Evolutionary conservation across 1,284 basidiomycete species (phyloP), one percentile per base, ranked within the genome.

Genomic region (Coniferiporia sulphurascens): DNA sequence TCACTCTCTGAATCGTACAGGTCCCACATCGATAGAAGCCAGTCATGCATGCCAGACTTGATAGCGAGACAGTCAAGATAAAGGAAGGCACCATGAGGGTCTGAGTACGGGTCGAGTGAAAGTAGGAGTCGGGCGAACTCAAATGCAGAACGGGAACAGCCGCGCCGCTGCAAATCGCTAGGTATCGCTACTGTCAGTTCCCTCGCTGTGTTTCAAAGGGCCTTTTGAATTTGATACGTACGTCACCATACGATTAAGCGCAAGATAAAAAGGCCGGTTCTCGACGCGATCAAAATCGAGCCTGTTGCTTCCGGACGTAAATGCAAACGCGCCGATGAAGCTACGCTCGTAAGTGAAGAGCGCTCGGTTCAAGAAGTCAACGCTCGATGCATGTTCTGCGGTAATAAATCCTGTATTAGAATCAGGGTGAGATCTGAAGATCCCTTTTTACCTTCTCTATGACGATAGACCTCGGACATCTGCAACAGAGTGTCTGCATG

Each of bases 401-500:
- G 15, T 8, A 62, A 6, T 12, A 27, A 54, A 17, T 58, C 12
- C 35, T 43, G 50, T 13, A 13, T 52, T n/a, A 49, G 46, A 7
- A n/a, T 34, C 21, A 35, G 48, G n/a, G 10, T 19, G 52, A 13
- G 6, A 13, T 7, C 19, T 2, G 7, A 9, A 48, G 27, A 27
- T n/a, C 10, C 36, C 45, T 7, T 19, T 17, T 48, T 49, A 91
- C 91, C 91, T 78, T 93, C 91, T 66, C 91, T 82, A 69, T 95
- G 88, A 41, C 87, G 81, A 69, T 87, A 91, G 1, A 95, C 81
- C 68, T 92, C 90, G 1, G 90, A 86, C 22, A 96, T 78, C 68
- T 97, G 94, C 1, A 97, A 78, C 0, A 95, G 77, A 0, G 94
- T 95, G 71, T 98, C 95, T 1, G 87, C 90, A 66, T 97, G 95